Evolutionary conservation across 345 rosid genomes (phyloP), one percentile per base, ranked within the genome.

Genomic region (Melaleuca alternifolia): DNA sequence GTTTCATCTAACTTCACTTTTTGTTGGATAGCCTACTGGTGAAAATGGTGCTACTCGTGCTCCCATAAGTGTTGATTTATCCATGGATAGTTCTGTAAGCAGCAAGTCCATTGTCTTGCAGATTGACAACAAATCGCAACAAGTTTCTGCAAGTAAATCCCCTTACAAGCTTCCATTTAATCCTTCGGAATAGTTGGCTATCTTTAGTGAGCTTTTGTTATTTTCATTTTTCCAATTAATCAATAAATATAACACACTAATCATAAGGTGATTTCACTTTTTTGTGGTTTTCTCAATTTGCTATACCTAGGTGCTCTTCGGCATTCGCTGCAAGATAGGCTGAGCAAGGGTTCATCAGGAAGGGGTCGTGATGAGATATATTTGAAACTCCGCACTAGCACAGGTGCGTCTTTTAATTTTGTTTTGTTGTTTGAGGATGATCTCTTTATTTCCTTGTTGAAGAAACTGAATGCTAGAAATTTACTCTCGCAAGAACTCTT

Each of bases 11-110:
- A 75, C 30, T 15, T 87, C 50, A 87, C 28, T 75, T 51, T 41
- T 37, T 71, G 28, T 51, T 88, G 87, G 85, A 87, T 92, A 98
- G 99, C 99, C 99, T 37, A 96, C 99, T 46, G 99, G 99, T 89
- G 99, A 97, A 93, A 98, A 96, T 90, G 99, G 99, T 88, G 99
- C 99, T 89, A 98, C 99, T 41, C 95, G 98, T 26, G 96, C 99
- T 89, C 99, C 99, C 24, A 95, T 98, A 88, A 87, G 91, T 50
- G 88, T 96, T 85, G 98, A 95, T 76, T 90, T 98, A 89, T 87
- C 87, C 76, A 93, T 93, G 87, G 99, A 96, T 92, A 51, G 85
- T 90, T 93, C 99, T 85, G 85, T 96, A 86, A 96, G 93, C 88
- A 92, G 95, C 92, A 96, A 93, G 87, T 92, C 98, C 6, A 94